Evolutionary conservation across 345 rosid species (phyloP).

Genomic region (Citrus sinensis): DNA sequence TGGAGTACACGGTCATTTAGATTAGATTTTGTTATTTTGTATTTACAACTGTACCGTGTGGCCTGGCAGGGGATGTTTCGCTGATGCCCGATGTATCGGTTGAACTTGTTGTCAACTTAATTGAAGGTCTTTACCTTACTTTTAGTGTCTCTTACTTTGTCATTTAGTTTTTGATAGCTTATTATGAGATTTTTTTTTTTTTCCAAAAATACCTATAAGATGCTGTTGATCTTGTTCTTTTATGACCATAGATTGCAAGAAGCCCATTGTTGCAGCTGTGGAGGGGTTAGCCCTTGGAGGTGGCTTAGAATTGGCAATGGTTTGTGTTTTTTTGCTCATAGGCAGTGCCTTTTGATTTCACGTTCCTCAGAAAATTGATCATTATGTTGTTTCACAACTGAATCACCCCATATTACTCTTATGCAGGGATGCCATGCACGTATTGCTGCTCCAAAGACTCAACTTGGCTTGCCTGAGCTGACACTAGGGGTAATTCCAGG

Average conservation of each 20-base stretch:
- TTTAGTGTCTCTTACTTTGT: not conserved
- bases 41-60: conserved; percentile 1
- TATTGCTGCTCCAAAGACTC: conserved; percentile 71
- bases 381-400: not conserved
- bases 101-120: conserved; percentile 63
- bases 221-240: conserved; percentile 18
- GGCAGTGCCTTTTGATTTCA: not conserved
- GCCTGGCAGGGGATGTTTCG: conserved; percentile 65
- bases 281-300: conserved; percentile 99
- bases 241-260: conserved; percentile 57
- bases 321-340: conserved; percentile 27
- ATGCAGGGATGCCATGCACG: conserved; percentile 92
- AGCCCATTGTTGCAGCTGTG: conserved; percentile 95
- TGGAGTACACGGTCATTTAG: not conserved
- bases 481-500: conserved; percentile 94
- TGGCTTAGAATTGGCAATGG: conserved; percentile 92
- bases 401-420: conserved; percentile 4
- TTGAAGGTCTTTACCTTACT: conserved; percentile 60
- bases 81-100: conserved; percentile 79
- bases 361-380: not conserved
- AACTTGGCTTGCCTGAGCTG: conserved; percentile 85
- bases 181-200: not conserved
- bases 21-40: not conserved
- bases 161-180: no score
- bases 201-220: not conserved